Base-by-base conservation (phyloP, 2,329 filamentous ascomycete genomes). In the Alternaria tenuissima region DNA sequence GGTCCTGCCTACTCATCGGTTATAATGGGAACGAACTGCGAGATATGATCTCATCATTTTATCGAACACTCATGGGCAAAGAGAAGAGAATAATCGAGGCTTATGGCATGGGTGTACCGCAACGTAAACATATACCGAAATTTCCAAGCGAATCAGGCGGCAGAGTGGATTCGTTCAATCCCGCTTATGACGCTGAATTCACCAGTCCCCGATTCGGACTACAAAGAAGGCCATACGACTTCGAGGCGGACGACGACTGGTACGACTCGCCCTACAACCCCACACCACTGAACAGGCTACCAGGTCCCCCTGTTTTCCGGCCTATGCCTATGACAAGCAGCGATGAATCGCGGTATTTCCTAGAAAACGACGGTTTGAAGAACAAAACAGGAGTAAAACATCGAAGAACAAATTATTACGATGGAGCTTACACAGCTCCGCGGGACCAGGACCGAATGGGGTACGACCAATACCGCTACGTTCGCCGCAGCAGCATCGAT, bases 1-100 rank as follows among this genome's bases (percentile, higher is more conserved):
- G 64, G 2, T 58, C 57, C 2, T 70, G 73, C 20, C 30, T 75
- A 18, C 59, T 70, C 20, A 69, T 76, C 14, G 72, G 72, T 1
- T 76, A 76, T 41, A 73, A 74, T 7, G 71, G 73, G 32, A 72
- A 75, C 34, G 62, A 70, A 3, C 24, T 76, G 9, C 69, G 69
- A 7, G 64, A 73, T 24, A 20, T 28, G 7, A 8, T 66, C 0
- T 43, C 59, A 4, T 58, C 57, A 4, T 3, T 60, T 1, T 72
- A 61, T 28, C 67, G 67, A n/a, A 58, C 20, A 6, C 22, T 66
- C 3, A 67, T 59, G 0, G 71, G 74, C 1, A 74, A 69, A 39
- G 60, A 71, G 18, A 49, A 66, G 24, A 56, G 49, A 11, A 65
- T 53, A 4, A 46, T 24, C 1, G 28, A 53, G 6, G 63, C 69